Base-by-base conservation (phyloP, 1,139 yeast genomes). In the Pichia sp. region DNA sequence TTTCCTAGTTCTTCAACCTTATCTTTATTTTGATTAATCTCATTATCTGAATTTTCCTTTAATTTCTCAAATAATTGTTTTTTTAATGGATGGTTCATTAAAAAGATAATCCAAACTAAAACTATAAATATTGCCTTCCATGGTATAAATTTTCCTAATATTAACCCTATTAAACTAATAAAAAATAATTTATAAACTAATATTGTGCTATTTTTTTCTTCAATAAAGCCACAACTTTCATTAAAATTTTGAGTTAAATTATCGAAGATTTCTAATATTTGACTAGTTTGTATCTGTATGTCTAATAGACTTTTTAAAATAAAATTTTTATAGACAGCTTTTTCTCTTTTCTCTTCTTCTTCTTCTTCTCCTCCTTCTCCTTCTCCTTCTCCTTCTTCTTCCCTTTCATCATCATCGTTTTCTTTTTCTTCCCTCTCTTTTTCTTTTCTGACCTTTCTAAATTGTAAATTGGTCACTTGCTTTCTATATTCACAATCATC, bases 201-300 rank as follows among this genome's bases (percentile, higher is more conserved):
- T 1, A 71, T 63, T 0, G 95, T 83, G 0, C 95, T 78, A 26
- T 71, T 63, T 43, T 76, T 69, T 57, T 87, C 95, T 61, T 87
- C 83, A 46, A 73, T 72, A 58, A 87, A 87, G 4, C 84, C 83
- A 11, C 87, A 87, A 5, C 82, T 73, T 16, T 82, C 83, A 53
- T 68, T 73, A 55, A 80, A 69, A 47, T 80, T 74, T 22, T 64
- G 64, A 47, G 86, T 90, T 3, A 76, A 64, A 20, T 67, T 62
- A 26, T 82, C 82, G 41, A 79, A 65, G 0, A 71, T 61, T 27
- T 68, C 64, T 29, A 86, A 70, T 4, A 83, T 51, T 43, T 77
- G 77, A 0, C 82, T 68, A 24, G 89, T 76, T 36, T 79, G 64
- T 46, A 80, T 79, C 55, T 82, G 89, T 34, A 81, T 65, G 51